Percentiles rank a stretch among this genome's conserved stretches.
phyloP scores from a whole-genome alignment of 129 eudicot genomes.

The Flaveria bidentis region DNA sequence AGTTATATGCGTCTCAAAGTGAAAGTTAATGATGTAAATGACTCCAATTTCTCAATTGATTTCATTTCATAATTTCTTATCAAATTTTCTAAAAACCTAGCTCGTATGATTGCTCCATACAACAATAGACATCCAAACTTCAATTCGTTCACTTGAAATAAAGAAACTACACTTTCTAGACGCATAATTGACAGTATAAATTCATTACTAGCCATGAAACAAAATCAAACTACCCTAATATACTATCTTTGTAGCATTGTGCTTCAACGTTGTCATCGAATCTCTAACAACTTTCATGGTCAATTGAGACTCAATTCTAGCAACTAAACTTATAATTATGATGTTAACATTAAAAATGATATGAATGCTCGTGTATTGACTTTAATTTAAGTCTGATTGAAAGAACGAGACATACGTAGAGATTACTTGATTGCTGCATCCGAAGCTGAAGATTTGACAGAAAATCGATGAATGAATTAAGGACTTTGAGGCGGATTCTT shows the following conservation, averaged over 20 bases:
- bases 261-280: not conserved
- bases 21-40: not conserved
- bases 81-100: conserved; percentile 6
- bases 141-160: not conserved
- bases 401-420: not conserved
- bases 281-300: not conserved
- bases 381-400: not conserved
- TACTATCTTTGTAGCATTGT: not conserved
- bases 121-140: not conserved
- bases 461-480: not conserved
- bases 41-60: conserved; percentile 14
- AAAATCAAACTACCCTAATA: not conserved
- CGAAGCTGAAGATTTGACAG: conserved; percentile 3
- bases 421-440: conserved; percentile 2
- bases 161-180: not conserved
- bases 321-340: not conserved
- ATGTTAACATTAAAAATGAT: not conserved
- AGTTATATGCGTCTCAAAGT: not conserved
- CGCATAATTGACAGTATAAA: not conserved
- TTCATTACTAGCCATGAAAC: not conserved
- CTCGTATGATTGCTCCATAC: not conserved
- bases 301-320: not conserved
- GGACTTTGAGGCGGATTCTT: not conserved
- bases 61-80: conserved; percentile 1
- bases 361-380: conserved; percentile 6